Evolutionary conservation across 2,329 filamentous ascomycete species (phyloP).

Genomic region (Pestalotiopsis sp.): DNA sequence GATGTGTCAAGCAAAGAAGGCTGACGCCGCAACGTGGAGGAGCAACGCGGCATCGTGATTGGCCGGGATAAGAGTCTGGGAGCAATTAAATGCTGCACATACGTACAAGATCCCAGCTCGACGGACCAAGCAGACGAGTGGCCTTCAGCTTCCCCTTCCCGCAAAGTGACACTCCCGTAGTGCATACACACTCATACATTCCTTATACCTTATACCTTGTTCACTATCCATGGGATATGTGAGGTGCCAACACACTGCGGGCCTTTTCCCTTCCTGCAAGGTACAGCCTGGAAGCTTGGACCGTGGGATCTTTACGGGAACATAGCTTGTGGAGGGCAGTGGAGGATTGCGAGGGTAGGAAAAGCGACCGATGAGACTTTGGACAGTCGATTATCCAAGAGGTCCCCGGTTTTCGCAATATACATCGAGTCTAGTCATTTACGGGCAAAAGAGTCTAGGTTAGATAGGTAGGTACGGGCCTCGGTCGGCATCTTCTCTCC

Average conservation of each 20-base stretch:
- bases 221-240: no score
- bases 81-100: background rate
- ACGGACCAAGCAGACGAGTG: background rate
- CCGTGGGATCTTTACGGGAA: background rate
- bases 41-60: background rate
- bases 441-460: background rate
- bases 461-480: no score
- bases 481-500: no score
- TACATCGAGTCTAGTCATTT: background rate
- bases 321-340: background rate
- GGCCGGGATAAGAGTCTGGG: background rate
- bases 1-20: background rate
- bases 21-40: constrained; percentile 8
- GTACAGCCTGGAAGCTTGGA: background rate
- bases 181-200: background rate
- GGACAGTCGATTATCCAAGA: background rate
- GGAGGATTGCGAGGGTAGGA: background rate
- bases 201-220: no score
- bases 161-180: background rate
- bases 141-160: background rate
- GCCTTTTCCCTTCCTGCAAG: constrained; percentile 6
- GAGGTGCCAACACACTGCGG: background rate
- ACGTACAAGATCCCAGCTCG: background rate
- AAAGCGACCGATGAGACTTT: background rate
- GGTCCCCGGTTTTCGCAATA: background rate